phyloP scores from a whole-genome alignment of 352 stramenopile species.

The Phytophthora foliorum region DNA sequence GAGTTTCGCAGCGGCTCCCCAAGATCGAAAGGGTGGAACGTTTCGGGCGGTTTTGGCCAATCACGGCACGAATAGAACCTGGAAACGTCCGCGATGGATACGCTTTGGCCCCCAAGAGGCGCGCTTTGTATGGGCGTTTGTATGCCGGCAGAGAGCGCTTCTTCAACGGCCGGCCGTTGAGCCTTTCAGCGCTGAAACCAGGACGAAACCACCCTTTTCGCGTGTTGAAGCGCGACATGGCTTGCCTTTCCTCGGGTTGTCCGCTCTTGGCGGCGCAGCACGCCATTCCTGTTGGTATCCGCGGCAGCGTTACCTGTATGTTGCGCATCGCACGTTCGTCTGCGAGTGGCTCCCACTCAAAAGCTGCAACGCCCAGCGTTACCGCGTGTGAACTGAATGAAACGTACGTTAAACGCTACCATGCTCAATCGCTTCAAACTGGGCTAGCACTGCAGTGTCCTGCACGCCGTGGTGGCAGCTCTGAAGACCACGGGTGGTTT shows the following conservation, averaged over 20 bases:
- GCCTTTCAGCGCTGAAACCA: conserved; percentile 34
- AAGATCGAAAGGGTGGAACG: conserved; percentile 50
- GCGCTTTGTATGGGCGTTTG: conserved; percentile 14
- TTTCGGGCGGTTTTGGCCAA: conserved; percentile 36
- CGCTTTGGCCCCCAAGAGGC: conserved; percentile 24
- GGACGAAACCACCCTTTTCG: conserved; percentile 23
- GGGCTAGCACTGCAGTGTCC: no score
- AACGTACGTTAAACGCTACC: no score
- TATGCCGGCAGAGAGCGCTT: conserved; percentile 36
- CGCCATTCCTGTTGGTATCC: no score
- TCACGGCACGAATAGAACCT: background rate
- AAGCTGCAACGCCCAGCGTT: conserved; percentile 5
- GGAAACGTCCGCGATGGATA: conserved; percentile 32
- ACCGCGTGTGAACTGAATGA: conserved; percentile 16
- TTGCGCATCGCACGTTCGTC: no score
- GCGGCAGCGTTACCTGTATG: no score
- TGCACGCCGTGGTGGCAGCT: no score
- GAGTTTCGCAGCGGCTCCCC: conserved; percentile 25
- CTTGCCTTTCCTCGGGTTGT: conserved; percentile 35
- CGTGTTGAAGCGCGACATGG: conserved; percentile 22
- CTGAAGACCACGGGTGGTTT: no score
- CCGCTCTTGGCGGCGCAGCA: no score
- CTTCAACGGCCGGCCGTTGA: conserved; percentile 39
- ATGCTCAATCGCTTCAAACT: no score
- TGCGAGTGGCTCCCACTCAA: no score